Conservation (phyloP, 495 filamentous ascomycete species). For the Durotheca rogersii region DNA sequence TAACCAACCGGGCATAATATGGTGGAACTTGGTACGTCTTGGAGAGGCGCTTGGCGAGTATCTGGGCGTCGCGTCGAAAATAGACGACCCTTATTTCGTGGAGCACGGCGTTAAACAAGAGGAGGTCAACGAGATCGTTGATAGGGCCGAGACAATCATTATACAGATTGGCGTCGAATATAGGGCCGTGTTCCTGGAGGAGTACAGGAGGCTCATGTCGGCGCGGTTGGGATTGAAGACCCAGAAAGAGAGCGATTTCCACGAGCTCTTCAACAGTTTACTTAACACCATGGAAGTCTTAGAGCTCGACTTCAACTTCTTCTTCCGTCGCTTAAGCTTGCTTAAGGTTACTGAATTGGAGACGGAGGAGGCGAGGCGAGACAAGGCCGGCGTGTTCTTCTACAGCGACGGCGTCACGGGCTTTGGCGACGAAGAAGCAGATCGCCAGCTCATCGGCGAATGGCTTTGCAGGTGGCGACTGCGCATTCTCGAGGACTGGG, state of each 20-base stretch:
- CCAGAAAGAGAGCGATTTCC: conserved; percentile 69
- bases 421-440: conserved; percentile 59
- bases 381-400: conserved; percentile 68
- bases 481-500: conserved; percentile 73
- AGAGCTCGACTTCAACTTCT: conserved; percentile 87
- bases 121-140: conserved; percentile 64
- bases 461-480: conserved; percentile 76
- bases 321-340: conserved; percentile 73
- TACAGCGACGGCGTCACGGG: conserved; percentile 62
- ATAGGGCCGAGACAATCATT: conserved; percentile 81
- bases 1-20: conserved; percentile 94
- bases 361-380: conserved; percentile 58
- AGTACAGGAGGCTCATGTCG: conserved; percentile 84
- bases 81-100: conserved; percentile 71
- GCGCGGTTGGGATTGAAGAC: conserved; percentile 70
- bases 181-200: conserved; percentile 76
- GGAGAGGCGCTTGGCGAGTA: conserved; percentile 90
- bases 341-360: conserved; percentile 59
- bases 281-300: conserved; percentile 79
- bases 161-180: conserved; percentile 77
- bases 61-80: conserved; percentile 65
- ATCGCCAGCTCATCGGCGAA: conserved; percentile 60
- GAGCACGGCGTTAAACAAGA: conserved; percentile 69
- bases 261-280: conserved; percentile 70
- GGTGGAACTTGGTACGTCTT: conserved; percentile 96